Evolutionary conservation across 305 asterid genomes (phyloP).

Genomic region (Andrographis paniculata): DNA sequence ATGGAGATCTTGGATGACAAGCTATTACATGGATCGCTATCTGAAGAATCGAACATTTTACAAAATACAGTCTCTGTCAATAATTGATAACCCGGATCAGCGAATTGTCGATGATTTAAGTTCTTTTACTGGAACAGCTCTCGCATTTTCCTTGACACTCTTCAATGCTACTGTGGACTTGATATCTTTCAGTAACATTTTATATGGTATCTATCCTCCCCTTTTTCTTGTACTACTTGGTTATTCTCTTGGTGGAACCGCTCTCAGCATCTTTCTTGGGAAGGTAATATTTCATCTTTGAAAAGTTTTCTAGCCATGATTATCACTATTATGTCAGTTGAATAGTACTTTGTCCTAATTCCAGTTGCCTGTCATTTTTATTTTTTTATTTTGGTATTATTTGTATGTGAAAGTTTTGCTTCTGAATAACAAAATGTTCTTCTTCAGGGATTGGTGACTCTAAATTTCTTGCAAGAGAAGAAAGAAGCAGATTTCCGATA

Average conservation of each 20-base stretch:
- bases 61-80: conserved; percentile 77
- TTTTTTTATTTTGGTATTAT: background rate
- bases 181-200: conserved; percentile 77
- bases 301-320: background rate
- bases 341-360: background rate
- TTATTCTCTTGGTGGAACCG: conserved; percentile 88
- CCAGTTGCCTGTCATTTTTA: no score
- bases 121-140: conserved; percentile 87
- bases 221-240: conserved; percentile 68
- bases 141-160: conserved; percentile 68
- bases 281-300: conserved; percentile 43
- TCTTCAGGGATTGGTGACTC: conserved; percentile 58
- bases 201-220: conserved; percentile 80
- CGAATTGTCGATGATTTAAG: conserved; percentile 89
- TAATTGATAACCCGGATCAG: conserved; percentile 91
- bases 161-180: conserved; percentile 83
- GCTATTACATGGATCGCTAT: conserved; percentile 80
- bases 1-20: conserved; percentile 97
- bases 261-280: conserved; percentile 76
- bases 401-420: conserved; percentile 7
- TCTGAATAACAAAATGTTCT: conserved; percentile 9
- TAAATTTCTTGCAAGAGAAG: conserved; percentile 90
- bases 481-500: conserved; percentile 93
- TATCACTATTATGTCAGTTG: background rate
- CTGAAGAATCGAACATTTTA: conserved; percentile 69